Conservation (phyloP, 192 early-diverging fungal species). For the Oehlia diaphana region DNA sequence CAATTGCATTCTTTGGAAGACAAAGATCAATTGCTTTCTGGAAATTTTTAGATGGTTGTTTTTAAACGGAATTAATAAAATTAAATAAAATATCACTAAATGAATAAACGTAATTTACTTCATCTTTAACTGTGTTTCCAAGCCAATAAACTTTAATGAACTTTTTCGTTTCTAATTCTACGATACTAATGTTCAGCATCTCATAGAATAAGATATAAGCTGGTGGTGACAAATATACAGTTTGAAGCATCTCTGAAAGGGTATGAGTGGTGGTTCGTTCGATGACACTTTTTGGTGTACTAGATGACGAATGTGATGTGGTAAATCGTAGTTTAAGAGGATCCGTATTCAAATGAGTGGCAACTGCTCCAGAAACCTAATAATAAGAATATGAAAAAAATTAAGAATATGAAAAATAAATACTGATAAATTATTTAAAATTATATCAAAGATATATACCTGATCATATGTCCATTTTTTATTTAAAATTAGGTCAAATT, state of each 20-base stretch:
- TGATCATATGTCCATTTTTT: constrained; percentile 42
- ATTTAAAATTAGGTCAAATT: constrained; percentile 52
- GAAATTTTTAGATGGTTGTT: too few relatives aligned
- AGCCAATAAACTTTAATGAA: constrained; percentile 68
- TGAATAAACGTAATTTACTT: constrained; percentile 35
- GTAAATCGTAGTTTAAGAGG: constrained; percentile 78
- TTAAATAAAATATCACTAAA: constrained; percentile 3
- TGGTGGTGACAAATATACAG: constrained; percentile 34
- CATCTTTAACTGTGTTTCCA: constrained; percentile 66
- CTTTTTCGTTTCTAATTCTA: constrained; percentile 82
- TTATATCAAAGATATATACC: too few relatives aligned
- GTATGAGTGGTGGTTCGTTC: constrained; percentile 35
- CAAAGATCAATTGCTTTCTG: constrained; percentile 55
- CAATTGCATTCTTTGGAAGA: constrained; percentile 59
- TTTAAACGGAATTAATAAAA: not conserved
- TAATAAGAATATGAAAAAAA: constrained; percentile 28
- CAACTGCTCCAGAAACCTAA: constrained; percentile 66
- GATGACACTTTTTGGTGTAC: constrained; percentile 35
- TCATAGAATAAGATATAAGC: constrained; percentile 75
- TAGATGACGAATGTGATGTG: constrained; percentile 31
- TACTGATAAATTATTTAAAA: too few relatives aligned
- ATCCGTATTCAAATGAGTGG: constrained; percentile 56
- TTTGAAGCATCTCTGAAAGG: constrained; percentile 43
- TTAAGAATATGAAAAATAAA: not conserved
- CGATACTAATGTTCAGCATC: constrained; percentile 74